phyloP scores from a whole-genome alignment of 2,329 filamentous ascomycete genomes.

The Sporothrix luriei region DNA sequence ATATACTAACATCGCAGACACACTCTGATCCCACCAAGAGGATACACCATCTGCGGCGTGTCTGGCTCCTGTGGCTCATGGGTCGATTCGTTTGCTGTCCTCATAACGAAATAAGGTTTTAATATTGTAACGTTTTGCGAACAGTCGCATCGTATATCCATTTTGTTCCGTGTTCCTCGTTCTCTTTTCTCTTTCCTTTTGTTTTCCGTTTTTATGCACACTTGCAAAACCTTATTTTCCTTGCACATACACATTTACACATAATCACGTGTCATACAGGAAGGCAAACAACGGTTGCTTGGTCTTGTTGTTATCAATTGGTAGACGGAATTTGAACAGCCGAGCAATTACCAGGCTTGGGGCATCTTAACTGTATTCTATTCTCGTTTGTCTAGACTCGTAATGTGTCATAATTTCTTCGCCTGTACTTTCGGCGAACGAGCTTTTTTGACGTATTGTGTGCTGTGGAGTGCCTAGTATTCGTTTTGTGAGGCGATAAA shows the following conservation, averaged over 20 bases:
- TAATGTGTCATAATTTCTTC: neutral
- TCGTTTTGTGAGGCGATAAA: too few species aligned
- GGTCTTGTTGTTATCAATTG: neutral
- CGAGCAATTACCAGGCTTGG: neutral
- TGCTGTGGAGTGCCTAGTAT: too few species aligned
- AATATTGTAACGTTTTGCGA: neutral
- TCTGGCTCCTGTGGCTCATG: slow-evolving; percentile 78
- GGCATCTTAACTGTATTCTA: neutral
- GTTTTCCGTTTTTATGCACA: neutral
- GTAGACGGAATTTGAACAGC: neutral
- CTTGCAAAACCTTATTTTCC: slow-evolving; percentile 14
- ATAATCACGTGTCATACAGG: slow-evolving; percentile 24
- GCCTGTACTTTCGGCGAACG: too few species aligned
- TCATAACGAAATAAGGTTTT: slow-evolving; percentile 47
- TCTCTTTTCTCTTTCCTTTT: neutral
- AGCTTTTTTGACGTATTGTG: too few species aligned
- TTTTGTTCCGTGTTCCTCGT: neutral
- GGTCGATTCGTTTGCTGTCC: slow-evolving; percentile 83
- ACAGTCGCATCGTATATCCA: neutral
- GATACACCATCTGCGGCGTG: slow-evolving; percentile 85
- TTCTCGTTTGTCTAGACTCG: neutral
- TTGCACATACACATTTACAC: slow-evolving; percentile 24
- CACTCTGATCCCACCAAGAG: slow-evolving; percentile 83
- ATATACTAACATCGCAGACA: slow-evolving; percentile 49
- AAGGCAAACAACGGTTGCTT: neutral